Conservation (phyloP, 306 rosid species). For the Lathyrus tuberosus region DNA sequence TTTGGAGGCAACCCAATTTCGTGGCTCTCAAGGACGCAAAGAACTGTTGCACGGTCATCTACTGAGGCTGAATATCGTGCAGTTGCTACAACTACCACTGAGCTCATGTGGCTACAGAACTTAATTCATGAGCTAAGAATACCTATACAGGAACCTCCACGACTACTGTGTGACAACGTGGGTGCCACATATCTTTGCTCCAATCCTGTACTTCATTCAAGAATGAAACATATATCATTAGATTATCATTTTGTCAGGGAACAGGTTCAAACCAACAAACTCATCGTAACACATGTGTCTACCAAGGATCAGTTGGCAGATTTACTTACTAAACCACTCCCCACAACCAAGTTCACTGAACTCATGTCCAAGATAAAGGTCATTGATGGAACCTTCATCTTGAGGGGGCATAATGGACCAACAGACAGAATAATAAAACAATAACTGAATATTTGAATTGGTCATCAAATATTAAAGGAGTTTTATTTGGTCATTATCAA, state of each 20-base stretch:
- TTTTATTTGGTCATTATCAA: no score
- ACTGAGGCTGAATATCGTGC: neutral
- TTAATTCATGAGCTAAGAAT: neutral
- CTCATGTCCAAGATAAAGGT: no score
- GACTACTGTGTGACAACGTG: neutral
- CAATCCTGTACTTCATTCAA: neutral
- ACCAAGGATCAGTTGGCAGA: no score
- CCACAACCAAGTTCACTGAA: no score
- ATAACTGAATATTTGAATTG: no score
- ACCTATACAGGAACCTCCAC: neutral
- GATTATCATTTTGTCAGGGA: neutral
- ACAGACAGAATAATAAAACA: no score
- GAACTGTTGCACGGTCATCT: neutral
- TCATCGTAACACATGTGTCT: neutral
- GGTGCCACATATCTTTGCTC: no score
- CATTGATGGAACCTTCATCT: no score
- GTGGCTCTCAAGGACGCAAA: neutral
- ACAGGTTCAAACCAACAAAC: neutral
- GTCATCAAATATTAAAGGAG: no score
- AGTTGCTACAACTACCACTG: neutral
- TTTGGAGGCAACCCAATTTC: neutral
- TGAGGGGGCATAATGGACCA: no score
- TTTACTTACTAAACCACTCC: no score
- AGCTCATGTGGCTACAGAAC: neutral
- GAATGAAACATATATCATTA: neutral